Base-by-base conservation (phyloP, 2,329 filamentous ascomycete species). In the Drechslerella stenobrocha region DNA sequence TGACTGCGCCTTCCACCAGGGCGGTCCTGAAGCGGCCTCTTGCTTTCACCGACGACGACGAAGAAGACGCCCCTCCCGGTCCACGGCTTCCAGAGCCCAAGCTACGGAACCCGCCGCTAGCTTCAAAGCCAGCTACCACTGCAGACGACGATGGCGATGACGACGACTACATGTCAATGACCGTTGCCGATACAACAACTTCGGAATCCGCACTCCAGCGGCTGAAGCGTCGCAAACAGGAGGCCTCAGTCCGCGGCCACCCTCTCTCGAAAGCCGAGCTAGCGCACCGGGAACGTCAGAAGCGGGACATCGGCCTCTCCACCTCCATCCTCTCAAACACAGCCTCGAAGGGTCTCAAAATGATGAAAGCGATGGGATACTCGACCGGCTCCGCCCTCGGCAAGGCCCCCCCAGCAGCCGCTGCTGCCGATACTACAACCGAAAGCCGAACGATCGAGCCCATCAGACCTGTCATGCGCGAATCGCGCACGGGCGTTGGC, bases 101-200 rank as follows among this genome's bases (percentile, higher is more conserved):
- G 23, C 48, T 50, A 3, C 60, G 60, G 24, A 51, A 50, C 6
- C 44, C 52, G 11, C 30, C 47, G 11, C 32, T 42, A 2, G n/a
- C 23, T 9, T 28, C 53, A 23, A 46, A 24, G 30, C 9, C 60
- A 3, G 1, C 52, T 23, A 6, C 18, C n/a, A 40, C n/a, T 13
- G 32, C 40, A 26, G 32, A 71, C 3, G 75, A 74, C 0, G 80
- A 81, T 1, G 88, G 89, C 4, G 89, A 90, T 18, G 89, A 90
- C 70, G 90, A 96, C 70, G 93, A 98, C 77, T 97, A 98, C 80
- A 95, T 98, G 88, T 90, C 87, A 73, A 97, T 98, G 92, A 81
- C 86, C 11, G 91, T 98, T 75, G 81, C 83, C 15, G 88, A 95
- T 58, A 81, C 83, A 0, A 76, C 76, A 15, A 75, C 75, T 6